Evolutionary conservation across 805 yeast species (phyloP), one percentile per base, ranked within the genome.

Genomic region (Jamesozyma rosinii): DNA sequence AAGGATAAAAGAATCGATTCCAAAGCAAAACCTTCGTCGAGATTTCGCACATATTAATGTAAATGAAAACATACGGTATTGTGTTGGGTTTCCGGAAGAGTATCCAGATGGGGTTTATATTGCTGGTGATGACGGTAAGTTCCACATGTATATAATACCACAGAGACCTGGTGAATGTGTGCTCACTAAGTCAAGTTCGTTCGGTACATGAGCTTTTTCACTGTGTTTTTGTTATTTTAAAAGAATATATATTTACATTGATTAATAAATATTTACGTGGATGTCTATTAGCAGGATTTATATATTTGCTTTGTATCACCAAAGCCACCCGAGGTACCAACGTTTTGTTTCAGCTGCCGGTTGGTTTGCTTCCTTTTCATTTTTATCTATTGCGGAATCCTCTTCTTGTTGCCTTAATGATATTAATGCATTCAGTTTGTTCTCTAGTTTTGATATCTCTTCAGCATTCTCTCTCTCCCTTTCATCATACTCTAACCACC

Each of bases 51-150:
- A 53, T 43, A 55, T 61, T 15, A 50, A 51, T 8, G 55, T 57
- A 4, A 38, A 49, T n/a, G 55, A 55, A 22, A 44, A 47, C 4
- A 41, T 43, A 18, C 41, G 45, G 11, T 49, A 54, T 41, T 45
- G 55, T 36, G 37, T 61, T 1, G 64, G 61, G 5, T 60, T 61
- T 37, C 64, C 66, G 5, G 58, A 58, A 37, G 66, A 61, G 37
- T 57, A 54, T 38, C 52, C 57, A 5, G 51, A 54, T 21, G 57
- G 56, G 35, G 46, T 60, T 1, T 59, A 59, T 37, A 38, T 60
- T 19, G 58, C 59, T 14, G 53, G 61, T 2, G 53, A 55, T 38
- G 60, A 60, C 41, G 64, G 62, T 1, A 49, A 42, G 17, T 57
- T 59, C 31, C 43, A 41, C 11, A 53, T 57, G 11, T 61, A 53